These are phyloP conservation scores for Fusarium albosuccineum DNA, from an alignment of 2,329 filamentous ascomycete genomes.

Conservation along the genomic window DNA sequence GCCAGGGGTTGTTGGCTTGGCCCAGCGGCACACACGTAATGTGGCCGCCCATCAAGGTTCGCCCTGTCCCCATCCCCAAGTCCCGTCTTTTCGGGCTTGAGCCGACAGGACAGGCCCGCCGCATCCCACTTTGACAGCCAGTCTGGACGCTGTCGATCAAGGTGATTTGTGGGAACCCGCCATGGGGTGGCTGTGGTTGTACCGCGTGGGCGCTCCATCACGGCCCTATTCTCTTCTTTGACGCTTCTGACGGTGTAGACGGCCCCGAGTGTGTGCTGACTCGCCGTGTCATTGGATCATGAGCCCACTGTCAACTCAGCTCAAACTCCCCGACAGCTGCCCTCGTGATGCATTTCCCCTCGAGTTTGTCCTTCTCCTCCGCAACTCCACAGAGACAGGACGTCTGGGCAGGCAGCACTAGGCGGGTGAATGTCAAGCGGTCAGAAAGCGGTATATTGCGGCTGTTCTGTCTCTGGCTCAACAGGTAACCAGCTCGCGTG, in stretches of 20 bases:
- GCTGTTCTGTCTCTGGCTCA: not conserved
- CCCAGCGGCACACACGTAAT: conserved; percentile 21
- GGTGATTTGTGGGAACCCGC: conserved; percentile 21
- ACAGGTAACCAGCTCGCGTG: conserved; percentile 17
- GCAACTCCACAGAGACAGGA: not conserved
- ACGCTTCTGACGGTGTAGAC: not conserved
- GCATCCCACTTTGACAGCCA: not conserved
- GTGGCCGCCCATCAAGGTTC: conserved; percentile 41
- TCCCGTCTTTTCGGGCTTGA: conserved; percentile 10
- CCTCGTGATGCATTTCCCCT: conserved; percentile 21
- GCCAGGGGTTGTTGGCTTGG: not conserved
- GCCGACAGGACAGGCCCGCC: not conserved
- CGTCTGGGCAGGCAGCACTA: not conserved
- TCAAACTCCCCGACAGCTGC: conserved; percentile 1
- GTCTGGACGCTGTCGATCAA: not conserved
- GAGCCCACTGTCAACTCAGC: not conserved
- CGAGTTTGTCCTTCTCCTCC: not conserved
- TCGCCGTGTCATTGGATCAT: conserved; percentile 6
- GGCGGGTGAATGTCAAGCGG: not conserved
- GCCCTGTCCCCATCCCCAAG: not conserved
- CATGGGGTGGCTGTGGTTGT: not conserved
- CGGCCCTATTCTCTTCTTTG: not conserved
- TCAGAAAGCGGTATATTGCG: conserved; percentile 4
- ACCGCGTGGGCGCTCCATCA: conserved; percentile 33
- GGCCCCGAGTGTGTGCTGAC: not conserved